Evolutionary conservation across 2,329 filamentous ascomycete genomes (phyloP), one percentile per base, ranked within the genome.

Genomic region (Cercospora nicotianae): DNA sequence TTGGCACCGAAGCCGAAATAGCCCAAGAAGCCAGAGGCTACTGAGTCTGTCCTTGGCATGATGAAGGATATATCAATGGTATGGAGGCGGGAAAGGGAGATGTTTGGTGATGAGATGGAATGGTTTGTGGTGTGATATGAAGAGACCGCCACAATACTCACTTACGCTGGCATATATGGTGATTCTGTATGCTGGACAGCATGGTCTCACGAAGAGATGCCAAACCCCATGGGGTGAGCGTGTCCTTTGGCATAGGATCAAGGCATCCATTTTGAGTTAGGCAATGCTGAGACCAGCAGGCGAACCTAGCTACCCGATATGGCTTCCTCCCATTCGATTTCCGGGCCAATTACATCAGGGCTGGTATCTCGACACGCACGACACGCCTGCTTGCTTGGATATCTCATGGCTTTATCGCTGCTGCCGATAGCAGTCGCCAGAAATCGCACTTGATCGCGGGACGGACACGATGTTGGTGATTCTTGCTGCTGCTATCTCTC

Each of bases 1-100:
- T 65, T 57, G 73, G 28, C 58, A 66, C 77, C 77, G 45, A 81
- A 72, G 63, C 81, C 80, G 64, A 84, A 78, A 69, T 80, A 82
- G 60, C 63, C 67, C 58, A 70, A 64, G 57, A 70, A 58, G 51
- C 62, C 62, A 45, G 62, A 64, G 48, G 62, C 48, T 58, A 65
- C 67, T 18, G 67, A 68, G 30, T 68, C 67, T 66, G 33, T 67
- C 16, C 61, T 67, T 31, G 62, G 36, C 42, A 61, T 64, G 20
- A 20, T 55, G 62, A 60, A 16, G 39, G 48, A 53, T 57, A 36
- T 62, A 48, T 67, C 61, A 26, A 63, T 51, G 28, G 53, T 39
- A 48, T 63, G 28, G 20, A 7, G 13, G 45, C 10, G 28, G 51
- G 30, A 23, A 9, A 64, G n/a, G n/a, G 26, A 57, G 1, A 39